phyloP scores from a whole-genome alignment of 106 monocot genomes.

The Phalaenopsis equestris region DNA sequence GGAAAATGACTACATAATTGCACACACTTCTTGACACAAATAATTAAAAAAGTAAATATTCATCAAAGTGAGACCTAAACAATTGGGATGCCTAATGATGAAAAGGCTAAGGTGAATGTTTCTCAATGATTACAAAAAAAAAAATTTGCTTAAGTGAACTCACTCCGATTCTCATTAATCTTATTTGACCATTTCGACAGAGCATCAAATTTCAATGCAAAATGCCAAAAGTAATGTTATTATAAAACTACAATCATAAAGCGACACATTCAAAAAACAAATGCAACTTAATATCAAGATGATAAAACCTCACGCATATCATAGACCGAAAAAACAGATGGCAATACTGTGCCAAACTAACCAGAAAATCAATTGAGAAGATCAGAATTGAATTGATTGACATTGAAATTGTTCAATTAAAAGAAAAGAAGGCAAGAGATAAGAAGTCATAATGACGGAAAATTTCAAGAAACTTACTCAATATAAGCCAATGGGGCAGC shows the following conservation, averaged over 20 bases:
- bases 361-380: neutral
- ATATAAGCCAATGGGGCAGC: slow-evolving; percentile 99
- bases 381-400: neutral
- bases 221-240: no score
- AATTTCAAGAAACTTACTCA: slow-evolving; percentile 42
- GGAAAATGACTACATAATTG: neutral
- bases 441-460: neutral
- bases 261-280: neutral
- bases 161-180: neutral
- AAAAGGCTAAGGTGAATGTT: neutral
- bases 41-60: neutral
- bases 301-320: neutral
- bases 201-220: no score
- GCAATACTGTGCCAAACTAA: neutral
- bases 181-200: neutral
- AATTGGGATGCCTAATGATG: neutral
- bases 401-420: neutral
- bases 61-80: neutral
- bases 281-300: neutral
- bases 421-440: neutral
- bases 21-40: neutral
- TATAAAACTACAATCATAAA: neutral
- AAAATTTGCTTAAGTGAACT: no score
- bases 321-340: neutral
- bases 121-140: no score